Evolutionary conservation across 2,329 filamentous ascomycete species (phyloP), one percentile per base, ranked within the genome.

Genomic region (Calonectria crousiana): DNA sequence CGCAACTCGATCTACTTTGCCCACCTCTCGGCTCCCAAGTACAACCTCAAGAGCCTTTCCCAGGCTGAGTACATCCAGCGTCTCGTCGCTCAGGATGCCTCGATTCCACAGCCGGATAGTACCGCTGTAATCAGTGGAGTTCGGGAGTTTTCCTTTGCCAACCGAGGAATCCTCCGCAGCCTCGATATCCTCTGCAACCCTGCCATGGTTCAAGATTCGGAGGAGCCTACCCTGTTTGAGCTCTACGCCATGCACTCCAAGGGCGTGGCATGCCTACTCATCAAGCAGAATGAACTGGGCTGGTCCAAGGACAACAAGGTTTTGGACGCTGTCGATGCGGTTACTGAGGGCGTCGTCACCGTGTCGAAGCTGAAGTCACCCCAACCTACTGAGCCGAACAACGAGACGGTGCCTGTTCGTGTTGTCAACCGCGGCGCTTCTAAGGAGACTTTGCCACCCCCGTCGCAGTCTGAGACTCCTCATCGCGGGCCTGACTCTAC

Each of bases 1-100:
- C 93, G 97, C 77, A 99, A 99, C 87, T 98, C 96, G 10, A 93
- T 99, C 84, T 99, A 98, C 87, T 98, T 99, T 86, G 92, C 98
- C 66, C 96, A 98, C 81, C 88, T 99, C 47, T 98, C 96, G 67
- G 96, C 96, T 51, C 97, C 97, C 26, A 95, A 95, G 85, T 98
- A 99, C 87, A 95, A 93, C 80, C 88, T 98, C 74, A 92, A 91
- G 86, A 90, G 91, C 77, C 91, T 98, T 85, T 94, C 94, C 32
- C 97, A 99, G 87, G 95, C 96, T 65, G 93, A 93, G 30, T 99
- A 95, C 85, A 93, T 98, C 78, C 91, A 94, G 83, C 93, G 93
- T 75, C 89, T 98, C 73, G 92, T 93, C 16, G 89, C 91, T 56
- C 93, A 94, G 82, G 93, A 96, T 82, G 83, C 91, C 66, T 90